Evolutionary conservation across 768 basidiomycete genomes (phyloP).

Genomic region (Russula lepida): DNA sequence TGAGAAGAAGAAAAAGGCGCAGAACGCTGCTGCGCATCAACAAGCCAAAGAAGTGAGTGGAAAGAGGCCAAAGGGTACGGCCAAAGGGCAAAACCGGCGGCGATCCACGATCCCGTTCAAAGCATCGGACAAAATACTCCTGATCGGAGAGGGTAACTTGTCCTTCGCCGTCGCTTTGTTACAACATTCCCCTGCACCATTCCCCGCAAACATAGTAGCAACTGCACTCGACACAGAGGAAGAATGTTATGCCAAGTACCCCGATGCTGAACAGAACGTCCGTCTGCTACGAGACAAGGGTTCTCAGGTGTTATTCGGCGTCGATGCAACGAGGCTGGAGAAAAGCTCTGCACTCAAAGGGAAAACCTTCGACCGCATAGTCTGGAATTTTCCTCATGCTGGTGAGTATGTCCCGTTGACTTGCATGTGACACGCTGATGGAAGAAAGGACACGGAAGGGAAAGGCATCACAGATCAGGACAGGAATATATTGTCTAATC

Average conservation of each 20-base stretch:
- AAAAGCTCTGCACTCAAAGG: slow-evolving; percentile 49
- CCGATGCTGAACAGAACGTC: slow-evolving; percentile 58
- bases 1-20: slow-evolving; percentile 47
- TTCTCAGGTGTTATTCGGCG: slow-evolving; percentile 62
- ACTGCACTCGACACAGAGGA: slow-evolving; percentile 79
- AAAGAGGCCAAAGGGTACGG: slow-evolving; percentile 41
- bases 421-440: background rate
- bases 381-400: slow-evolving; percentile 97
- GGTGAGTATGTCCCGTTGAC: slow-evolving; percentile 38
- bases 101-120: slow-evolving; percentile 57
- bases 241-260: slow-evolving; percentile 76
- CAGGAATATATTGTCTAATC: slow-evolving; percentile 86
- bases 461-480: slow-evolving; percentile 91
- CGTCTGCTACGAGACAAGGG: slow-evolving; percentile 46
- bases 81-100: slow-evolving; percentile 26
- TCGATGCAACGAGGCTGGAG: slow-evolving; percentile 79
- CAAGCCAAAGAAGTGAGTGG: slow-evolving; percentile 30
- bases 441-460: slow-evolving; percentile 35
- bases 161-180: slow-evolving; percentile 79
- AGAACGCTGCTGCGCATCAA: slow-evolving; percentile 41
- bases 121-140: slow-evolving; percentile 56
- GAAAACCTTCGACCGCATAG: slow-evolving; percentile 64
- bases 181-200: slow-evolving; percentile 33
- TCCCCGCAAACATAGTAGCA: slow-evolving; percentile 65
- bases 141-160: slow-evolving; percentile 94